Base-by-base conservation (phyloP, 192 early-diverging fungal genomes). In the Coemansia sp. region DNA sequence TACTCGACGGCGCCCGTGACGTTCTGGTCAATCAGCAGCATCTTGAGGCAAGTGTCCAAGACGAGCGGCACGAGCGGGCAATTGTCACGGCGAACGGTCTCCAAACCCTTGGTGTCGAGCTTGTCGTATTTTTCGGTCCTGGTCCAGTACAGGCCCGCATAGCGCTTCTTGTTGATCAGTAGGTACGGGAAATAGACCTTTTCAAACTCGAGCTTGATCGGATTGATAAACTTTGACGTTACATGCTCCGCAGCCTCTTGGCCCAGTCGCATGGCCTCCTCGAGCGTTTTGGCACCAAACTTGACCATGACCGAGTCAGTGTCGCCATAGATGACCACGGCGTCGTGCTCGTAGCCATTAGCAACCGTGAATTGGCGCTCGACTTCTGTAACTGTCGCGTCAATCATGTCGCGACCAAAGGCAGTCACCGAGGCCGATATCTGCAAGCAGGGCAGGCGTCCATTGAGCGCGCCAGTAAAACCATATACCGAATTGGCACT, bases 301-400 rank as follows among this genome's bases (percentile, higher is more conserved):
- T 96, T 96, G 53, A 99, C 93, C 97, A 99, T 98, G 31, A 99
- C 95, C 7, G 97, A 99, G 87, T 99, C 96, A 0, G 96, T 99
- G 75, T 99, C 97, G 50, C 97, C 97, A 75, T 98, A 99, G 66
- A 99, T 96, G 61, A 99, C 95, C 29, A 88, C 83, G 0, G 96
- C 95, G 71, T 97, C 90, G 68, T 93, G 87, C 41, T 89, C 74
- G 68, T 96, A 97, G 16, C 94, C 95, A 72, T 99, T 99, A 18
- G 75, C 88, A 16, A 95, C 88, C 0, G 90, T 93, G 79, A 85
- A 99, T 39, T 90, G 89, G 40, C 73, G 85, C 71, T 99, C 95
- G 0, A 98, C 94, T 36, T 88, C 91, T 66, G 86, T 71, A 67
- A 95, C 93, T 3, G 97, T 96, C 66, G 82, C 79, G 66, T 95